Conservation (phyloP, 2,329 filamentous ascomycete species). For the Colletotrichum sp. region DNA sequence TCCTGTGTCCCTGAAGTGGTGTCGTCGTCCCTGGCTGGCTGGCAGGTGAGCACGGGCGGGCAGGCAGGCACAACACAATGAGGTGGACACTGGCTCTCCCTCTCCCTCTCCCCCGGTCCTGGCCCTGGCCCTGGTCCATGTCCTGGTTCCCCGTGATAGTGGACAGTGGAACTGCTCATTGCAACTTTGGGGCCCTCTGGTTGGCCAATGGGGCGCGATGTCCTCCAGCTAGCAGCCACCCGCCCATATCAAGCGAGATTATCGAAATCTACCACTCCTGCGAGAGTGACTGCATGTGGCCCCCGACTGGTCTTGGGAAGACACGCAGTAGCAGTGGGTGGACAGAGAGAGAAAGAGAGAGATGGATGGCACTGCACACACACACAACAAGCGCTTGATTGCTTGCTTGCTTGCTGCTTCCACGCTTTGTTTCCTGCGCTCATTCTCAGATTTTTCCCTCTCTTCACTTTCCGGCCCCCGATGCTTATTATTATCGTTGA, state of each 20-base stretch:
- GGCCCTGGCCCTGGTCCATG: background rate
- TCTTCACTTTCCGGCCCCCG: background rate
- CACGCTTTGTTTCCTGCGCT: background rate
- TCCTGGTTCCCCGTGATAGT: constrained; percentile 14
- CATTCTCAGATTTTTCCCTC: background rate
- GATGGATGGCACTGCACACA: background rate
- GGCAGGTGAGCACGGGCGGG: background rate
- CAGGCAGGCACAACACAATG: background rate
- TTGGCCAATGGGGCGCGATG: constrained; percentile 11
- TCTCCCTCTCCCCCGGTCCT: background rate
- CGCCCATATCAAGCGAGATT: constrained; percentile 28
- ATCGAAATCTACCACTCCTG: constrained; percentile 23
- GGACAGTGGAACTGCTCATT: constrained; percentile 13
- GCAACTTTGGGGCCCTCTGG: background rate
- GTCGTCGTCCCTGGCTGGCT: background rate
- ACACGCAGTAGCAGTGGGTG: background rate
- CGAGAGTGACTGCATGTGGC: constrained; percentile 4
- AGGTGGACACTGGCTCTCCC: background rate
- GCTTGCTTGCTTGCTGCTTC: background rate
- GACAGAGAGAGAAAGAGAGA: background rate
- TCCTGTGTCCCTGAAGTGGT: background rate
- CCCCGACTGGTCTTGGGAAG: background rate
- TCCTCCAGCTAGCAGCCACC: constrained; percentile 17
- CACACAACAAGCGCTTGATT: background rate
- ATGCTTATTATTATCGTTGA: constrained; percentile 16